Base-by-base conservation (phyloP, 2,329 filamentous ascomycete species). In the Paecilomyces niveus region DNA sequence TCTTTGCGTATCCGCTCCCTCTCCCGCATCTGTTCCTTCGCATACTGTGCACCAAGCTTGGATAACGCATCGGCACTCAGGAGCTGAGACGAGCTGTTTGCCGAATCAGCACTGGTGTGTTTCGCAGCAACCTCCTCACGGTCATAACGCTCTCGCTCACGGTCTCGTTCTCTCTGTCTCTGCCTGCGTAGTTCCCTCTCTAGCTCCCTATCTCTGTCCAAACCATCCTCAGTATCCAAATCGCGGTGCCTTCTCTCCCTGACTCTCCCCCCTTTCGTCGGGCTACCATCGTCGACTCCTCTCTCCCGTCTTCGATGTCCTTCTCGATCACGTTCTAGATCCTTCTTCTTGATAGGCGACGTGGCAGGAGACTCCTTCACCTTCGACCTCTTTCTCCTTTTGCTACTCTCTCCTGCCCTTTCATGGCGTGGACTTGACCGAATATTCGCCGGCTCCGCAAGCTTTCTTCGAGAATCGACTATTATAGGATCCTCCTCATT, bases 21-120 rank as follows among this genome's bases (percentile, higher is more conserved):
- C 64, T 18, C 51, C 63, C 18, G 55, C 62, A 68, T 63, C 53
- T 59, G 61, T 61, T 74, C 78, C 62, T 84, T 81, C 26, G 81
- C 78, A 71, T 89, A 87, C 57, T 83, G 75, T 54, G 83, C 79
- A 65, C 90, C 82, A 53, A 92, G 73, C 67, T 85, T 84, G 11
- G 86, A 86, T 54, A 92, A 73, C 4, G 87, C 85, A 64, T 85
- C 83, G 2, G 69, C 60, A 74, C 77, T 72, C 67, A 85, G 66
- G 13, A 79, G 60, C 60, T 75, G 71, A 1, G 74, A 75, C 8
- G 69, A 70, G 61, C 75, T 78, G 61, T 73, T 76, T 5, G 74
- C 71, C 15, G 76, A 79, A 32, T 76, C 75, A 0, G 69, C 71
- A 53, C 75, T 69, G 65, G 68, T 72, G 74, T 65, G 62, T 53